phyloP scores from a whole-genome alignment of 306 rosid genomes.

The Dalbergia cochinchinensis region DNA sequence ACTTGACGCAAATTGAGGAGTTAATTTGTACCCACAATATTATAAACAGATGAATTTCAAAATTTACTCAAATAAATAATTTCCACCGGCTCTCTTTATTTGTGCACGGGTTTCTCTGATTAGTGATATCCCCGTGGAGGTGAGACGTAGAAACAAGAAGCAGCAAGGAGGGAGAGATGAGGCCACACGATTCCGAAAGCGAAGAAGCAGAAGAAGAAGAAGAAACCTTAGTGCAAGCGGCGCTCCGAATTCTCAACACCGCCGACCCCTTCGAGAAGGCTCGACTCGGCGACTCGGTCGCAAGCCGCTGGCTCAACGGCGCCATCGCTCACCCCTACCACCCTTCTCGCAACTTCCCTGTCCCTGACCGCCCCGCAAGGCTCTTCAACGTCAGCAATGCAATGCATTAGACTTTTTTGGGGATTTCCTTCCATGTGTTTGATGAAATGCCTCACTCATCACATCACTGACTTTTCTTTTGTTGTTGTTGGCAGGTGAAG shows the following conservation, averaged over 20 bases:
- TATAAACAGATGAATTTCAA: too few relatives aligned
- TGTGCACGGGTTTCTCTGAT: too few relatives aligned
- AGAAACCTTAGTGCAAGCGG: conserved; percentile 75
- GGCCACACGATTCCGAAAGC: not conserved
- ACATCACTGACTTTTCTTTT: not conserved
- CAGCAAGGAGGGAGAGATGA: conserved; percentile 4
- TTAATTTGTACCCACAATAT: too few relatives aligned
- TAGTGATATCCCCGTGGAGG: too few relatives aligned
- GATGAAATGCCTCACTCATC: conserved; percentile 45
- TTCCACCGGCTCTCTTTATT: too few relatives aligned
- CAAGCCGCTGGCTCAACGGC: conserved; percentile 79
- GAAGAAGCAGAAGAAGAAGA: conserved; percentile 40
- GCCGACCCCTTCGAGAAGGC: conserved; percentile 90
- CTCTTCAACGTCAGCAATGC: conserved; percentile 56
- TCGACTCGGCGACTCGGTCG: conserved; percentile 69
- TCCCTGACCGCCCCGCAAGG: conserved; percentile 89
- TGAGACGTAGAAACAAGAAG: too few relatives aligned
- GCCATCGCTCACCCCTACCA: conserved; percentile 58
- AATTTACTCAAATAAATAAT: too few relatives aligned
- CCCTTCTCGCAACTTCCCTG: conserved; percentile 51
- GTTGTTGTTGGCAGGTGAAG: conserved; percentile 60
- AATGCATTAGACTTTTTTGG: not conserved
- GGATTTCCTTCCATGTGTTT: conserved; percentile 8
- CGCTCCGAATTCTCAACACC: conserved; percentile 79
- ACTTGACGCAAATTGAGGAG: too few relatives aligned